These are phyloP conservation scores for Saturnispora ahearnii DNA, from an alignment of 805 yeast species.

Conservation along the genomic window DNA sequence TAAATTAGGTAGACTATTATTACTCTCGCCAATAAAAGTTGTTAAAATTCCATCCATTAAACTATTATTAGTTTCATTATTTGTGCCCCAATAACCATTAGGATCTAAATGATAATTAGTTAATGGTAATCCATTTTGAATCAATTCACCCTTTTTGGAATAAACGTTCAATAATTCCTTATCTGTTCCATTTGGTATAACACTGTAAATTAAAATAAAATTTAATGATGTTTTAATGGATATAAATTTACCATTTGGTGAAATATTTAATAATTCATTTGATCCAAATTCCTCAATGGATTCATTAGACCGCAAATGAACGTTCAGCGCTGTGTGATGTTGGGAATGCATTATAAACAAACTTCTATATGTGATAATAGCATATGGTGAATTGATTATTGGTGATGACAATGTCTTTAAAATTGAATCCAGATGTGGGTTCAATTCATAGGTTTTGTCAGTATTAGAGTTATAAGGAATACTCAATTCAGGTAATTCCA, in stretches of 20 bases:
- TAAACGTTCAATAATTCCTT: slow-evolving; percentile 27
- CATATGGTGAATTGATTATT: slow-evolving; percentile 20
- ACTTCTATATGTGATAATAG: slow-evolving; percentile 29
- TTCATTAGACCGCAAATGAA: slow-evolving; percentile 35
- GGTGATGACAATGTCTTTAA: not conserved
- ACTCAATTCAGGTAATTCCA: slow-evolving; percentile 22
- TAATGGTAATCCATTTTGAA: slow-evolving; percentile 26
- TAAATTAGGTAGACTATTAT: slow-evolving; percentile 23
- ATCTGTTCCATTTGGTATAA: slow-evolving; percentile 21
- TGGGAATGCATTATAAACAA: slow-evolving; percentile 32
- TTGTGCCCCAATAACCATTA: slow-evolving; percentile 10
- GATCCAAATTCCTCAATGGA: slow-evolving; percentile 40
- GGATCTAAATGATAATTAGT: slow-evolving; percentile 9
- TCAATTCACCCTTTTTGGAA: slow-evolving; percentile 22
- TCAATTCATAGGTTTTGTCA: slow-evolving; percentile 12
- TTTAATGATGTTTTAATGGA: slow-evolving; percentile 34
- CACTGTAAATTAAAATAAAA: slow-evolving; percentile 36
- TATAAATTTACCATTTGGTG: slow-evolving; percentile 30
- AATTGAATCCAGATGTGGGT: slow-evolving; percentile 24
- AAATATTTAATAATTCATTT: slow-evolving; percentile 32
- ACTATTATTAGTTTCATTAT: slow-evolving; percentile 4
- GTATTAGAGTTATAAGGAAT: slow-evolving; percentile 13
- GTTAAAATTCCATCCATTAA: slow-evolving; percentile 17
- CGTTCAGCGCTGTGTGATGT: slow-evolving; percentile 40
- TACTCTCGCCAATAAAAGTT: slow-evolving; percentile 19